These are phyloP conservation scores for Pseudoneurospora amorphoporcata DNA, from an alignment of 495 filamentous ascomycete genomes.

Conservation along the genomic window DNA sequence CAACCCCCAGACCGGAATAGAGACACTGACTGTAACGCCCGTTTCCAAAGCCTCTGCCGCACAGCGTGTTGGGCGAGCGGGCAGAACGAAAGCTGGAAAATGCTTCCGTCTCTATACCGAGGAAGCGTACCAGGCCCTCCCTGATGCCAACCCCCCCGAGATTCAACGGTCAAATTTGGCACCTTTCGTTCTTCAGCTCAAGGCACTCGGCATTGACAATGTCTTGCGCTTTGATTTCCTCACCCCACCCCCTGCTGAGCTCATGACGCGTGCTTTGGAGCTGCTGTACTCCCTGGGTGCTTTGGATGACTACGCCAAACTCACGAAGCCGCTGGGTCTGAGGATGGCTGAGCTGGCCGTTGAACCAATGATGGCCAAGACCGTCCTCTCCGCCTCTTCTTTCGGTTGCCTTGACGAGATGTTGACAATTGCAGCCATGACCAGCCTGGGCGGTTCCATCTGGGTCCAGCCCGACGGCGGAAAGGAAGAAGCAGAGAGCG, in stretches of 20 bases:
- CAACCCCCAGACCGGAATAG: slow-evolving; percentile 81
- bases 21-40: slow-evolving; percentile 76
- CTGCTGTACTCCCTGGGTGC: slow-evolving; percentile 83
- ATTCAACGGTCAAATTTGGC: slow-evolving; percentile 91
- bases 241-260: slow-evolving; percentile 77
- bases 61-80: slow-evolving; percentile 85
- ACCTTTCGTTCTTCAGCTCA: slow-evolving; percentile 83
- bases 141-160: slow-evolving; percentile 72
- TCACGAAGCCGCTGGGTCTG: slow-evolving; percentile 75
- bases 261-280: slow-evolving; percentile 81
- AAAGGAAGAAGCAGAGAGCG: slow-evolving; percentile 60
- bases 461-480: slow-evolving; percentile 74
- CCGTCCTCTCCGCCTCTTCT: slow-evolving; percentile 62
- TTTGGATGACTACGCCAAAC: slow-evolving; percentile 80
- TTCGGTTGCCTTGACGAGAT: slow-evolving; percentile 81
- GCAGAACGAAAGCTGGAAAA: slow-evolving; percentile 86
- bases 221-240: slow-evolving; percentile 84
- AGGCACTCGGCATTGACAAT: slow-evolving; percentile 94
- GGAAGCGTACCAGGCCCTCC: slow-evolving; percentile 55
- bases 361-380: slow-evolving; percentile 95
- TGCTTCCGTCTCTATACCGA: slow-evolving; percentile 93
- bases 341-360: slow-evolving; percentile 94
- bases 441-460: slow-evolving; percentile 67
- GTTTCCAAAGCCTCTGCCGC: slow-evolving; percentile 89
- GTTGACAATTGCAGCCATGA: slow-evolving; percentile 90